phyloP scores from a whole-genome alignment of 1,139 yeast species.

The Candida sp. region DNA sequence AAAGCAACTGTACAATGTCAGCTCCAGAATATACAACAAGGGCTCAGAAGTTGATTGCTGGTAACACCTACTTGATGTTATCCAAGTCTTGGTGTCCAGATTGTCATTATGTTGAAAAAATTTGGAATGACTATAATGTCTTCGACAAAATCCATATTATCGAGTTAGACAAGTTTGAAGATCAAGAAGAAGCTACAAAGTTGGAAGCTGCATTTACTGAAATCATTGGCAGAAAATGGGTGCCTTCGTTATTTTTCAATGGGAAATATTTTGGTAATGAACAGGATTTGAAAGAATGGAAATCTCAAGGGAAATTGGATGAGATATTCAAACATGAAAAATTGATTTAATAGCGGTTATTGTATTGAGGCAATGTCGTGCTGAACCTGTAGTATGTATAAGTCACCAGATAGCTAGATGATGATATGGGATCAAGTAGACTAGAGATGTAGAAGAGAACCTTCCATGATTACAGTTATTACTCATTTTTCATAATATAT shows the following conservation, averaged over 20 bases:
- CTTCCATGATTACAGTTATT: too few species aligned
- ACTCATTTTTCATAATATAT: too few species aligned
- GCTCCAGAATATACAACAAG: conserved; percentile 11
- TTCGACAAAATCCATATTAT: conserved; percentile 46
- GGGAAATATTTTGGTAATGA: conserved; percentile 65
- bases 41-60: conserved; percentile 44
- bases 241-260: conserved; percentile 65
- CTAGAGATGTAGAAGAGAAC: too few species aligned
- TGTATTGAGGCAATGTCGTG: too few species aligned
- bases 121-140: conserved; percentile 53
- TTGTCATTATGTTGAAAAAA: conserved; percentile 56
- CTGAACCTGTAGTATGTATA: too few species aligned
- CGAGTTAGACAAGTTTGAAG: conserved; percentile 57
- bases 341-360: conserved; percentile 16
- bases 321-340: conserved; percentile 41
- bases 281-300: conserved; percentile 44
- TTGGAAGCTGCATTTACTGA: conserved; percentile 60
- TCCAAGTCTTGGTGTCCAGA: conserved; percentile 81
- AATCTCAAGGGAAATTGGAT: conserved; percentile 39
- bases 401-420: too few species aligned
- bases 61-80: conserved; percentile 51
- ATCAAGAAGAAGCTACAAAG: conserved; percentile 47
- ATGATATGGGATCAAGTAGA: too few species aligned
- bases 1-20: conserved; percentile 9
- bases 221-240: conserved; percentile 64